A percentile compares a stretch with the other conserved stretches of the same genome.
Evolutionary conservation across 306 rosid genomes (phyloP).

Genomic region (Alnus rubra): DNA sequence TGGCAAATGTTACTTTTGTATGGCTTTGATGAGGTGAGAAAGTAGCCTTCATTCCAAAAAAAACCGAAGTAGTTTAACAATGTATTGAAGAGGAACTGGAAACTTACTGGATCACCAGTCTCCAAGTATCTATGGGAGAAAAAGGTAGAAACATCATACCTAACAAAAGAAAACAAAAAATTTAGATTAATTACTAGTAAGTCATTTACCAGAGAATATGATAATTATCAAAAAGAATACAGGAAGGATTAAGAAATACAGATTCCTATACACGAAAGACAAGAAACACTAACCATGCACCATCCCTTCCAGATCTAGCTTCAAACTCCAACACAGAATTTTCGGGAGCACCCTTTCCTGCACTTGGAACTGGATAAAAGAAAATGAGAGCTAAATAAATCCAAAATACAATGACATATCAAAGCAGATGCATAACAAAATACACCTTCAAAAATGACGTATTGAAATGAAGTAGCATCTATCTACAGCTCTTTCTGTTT

Average conservation of each 20-base stretch:
- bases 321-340: conserved; percentile 77
- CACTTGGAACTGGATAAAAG: conserved; percentile 51
- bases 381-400: conserved; percentile 27
- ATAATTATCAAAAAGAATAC: conserved; percentile 8
- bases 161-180: conserved; percentile 36
- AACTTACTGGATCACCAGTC: conserved; percentile 81
- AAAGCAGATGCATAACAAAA: conserved; percentile 21
- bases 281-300: conserved; percentile 84
- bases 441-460: neutral
- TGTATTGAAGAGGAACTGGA: conserved; percentile 10
- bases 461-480: neutral
- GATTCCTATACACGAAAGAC: conserved; percentile 32
- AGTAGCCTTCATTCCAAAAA: too few species aligned
- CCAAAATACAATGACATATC: conserved; percentile 20
- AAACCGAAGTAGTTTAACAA: conserved; percentile 11
- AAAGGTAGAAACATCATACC: conserved; percentile 89
- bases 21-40: too few species aligned
- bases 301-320: conserved; percentile 98
- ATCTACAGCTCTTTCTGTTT: neutral
- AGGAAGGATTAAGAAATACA: conserved; percentile 17
- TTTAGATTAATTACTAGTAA: conserved; percentile 1
- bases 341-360: conserved; percentile 65
- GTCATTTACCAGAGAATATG: conserved; percentile 19
- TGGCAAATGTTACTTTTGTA: too few species aligned
- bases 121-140: conserved; percentile 86